Base-by-base conservation (phyloP, 805 yeast species). In the fission yeast (Schizosaccharomyces pombe) region DNA sequence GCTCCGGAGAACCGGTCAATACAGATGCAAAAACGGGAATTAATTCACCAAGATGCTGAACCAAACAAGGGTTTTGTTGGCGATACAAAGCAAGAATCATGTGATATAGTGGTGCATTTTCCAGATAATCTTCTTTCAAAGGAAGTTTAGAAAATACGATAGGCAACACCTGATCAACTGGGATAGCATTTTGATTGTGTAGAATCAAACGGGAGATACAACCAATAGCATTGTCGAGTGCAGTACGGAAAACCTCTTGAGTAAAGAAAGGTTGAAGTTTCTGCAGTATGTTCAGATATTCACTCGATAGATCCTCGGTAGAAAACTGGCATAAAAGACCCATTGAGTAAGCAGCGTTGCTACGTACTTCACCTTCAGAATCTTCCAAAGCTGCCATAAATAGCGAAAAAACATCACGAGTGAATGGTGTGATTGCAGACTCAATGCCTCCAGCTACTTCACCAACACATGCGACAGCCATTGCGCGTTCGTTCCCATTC, bases 331-430 rank as follows among this genome's bases (percentile, higher is more conserved):
- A 67, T 57, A 86, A 68, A 57, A 86, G 68, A 62, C 98, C 98
- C 60, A 84, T 78, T 72, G 97, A 98, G 66, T 85, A 91, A 16
- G 96, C 95, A 54, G 96, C 89, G 61, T 86, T 84, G 62, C 95
- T 87, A 69, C 89, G 82, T 57, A 85, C 96, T 64, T 85, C 94
- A 58, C 83, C 72, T 14, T 91, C 81, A 31, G 60, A 60, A 63
- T 78, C 78, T 56, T 81, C 74, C 57, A 89, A 72, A 59, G 81
- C 79, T 57, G 77, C 73, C 53, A 75, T 71, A 64, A 91, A 81
- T 40, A 80, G 71, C 64, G 79, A 77, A 62, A 85, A 69, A 63
- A 91, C 70, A 59, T 82, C 85, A 58, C 77, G 75, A 39, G 79
- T 68, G 69, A 72, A 80, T 57, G 85, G 84, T 62, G 83, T 78